Base-by-base conservation (phyloP, 352 stramenopile genomes). In the Globisporangium paroecandrum region DNA sequence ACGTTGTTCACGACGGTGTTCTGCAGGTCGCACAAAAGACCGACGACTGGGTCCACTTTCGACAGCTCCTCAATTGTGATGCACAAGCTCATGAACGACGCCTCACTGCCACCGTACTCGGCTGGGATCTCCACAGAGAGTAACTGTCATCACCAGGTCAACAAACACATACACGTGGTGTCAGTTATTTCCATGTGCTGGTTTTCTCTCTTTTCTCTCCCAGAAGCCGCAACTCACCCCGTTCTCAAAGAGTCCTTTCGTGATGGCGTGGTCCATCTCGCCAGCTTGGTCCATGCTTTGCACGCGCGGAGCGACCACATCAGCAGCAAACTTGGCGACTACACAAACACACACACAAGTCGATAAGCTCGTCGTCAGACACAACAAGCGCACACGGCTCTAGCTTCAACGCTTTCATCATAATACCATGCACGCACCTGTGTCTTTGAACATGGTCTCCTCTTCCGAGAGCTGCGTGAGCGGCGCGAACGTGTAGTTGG, bases 41-140 rank as follows among this genome's bases (percentile, higher is more conserved):
- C 91, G 2, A 99, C 92, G 2, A 93, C 92, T 4, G 97, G 95
- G 72, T 99, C 97, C 18, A 99, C 89, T 67, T 97, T 93, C 8
- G 94, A 98, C 24, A 99, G 77, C 83, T 99, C 97, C 78, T 99
- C 96, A 41, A 99, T 97, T 12, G 94, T 97, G 51, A 99, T 83
- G 65, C 92, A 97, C 24, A 97, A 82, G 29, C 85, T 95, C 75
- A 98, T 98, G 75, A 99, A 99, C 18, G 85, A 97, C 27, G 98
- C 88, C 46, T 95, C 96, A 29, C 79, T 94, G 41, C 97, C 97
- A 53, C 90, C 91, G 69, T 93, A 98, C 32, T 98, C 82, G 57
- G 90, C 87, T 13, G 94, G 94, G 65, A 99, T 98, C 81, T 99
- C 95, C 69, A 99, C 92, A 20, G 95, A 97, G 82, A 99, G 93